Percentiles rank a stretch among this genome's conserved stretches.
Evolutionary conservation across 208 protist species (phyloP).

Genomic region (Trypanosoma rangeli): DNA sequence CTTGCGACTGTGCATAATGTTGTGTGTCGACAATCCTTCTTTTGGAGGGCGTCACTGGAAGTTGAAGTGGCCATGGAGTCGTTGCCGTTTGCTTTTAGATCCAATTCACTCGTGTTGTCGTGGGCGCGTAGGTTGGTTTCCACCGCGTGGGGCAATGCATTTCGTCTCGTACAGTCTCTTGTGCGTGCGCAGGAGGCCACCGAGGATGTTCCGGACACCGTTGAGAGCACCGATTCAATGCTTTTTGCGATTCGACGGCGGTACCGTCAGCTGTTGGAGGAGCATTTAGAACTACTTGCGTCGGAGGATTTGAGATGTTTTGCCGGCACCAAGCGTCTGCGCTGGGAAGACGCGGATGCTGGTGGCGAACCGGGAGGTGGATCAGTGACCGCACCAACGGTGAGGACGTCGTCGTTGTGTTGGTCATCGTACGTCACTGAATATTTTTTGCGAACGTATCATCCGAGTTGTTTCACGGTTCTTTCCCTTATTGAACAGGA

Average conservation of each 20-base stretch:
- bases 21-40: constrained; percentile 15
- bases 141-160: constrained; percentile 12
- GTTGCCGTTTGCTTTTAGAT: constrained; percentile 1
- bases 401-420: not conserved
- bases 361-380: constrained; percentile 1
- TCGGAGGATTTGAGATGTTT: not conserved
- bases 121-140: constrained; percentile 18
- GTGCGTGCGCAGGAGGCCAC: constrained; percentile 18
- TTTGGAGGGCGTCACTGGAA: constrained; percentile 24
- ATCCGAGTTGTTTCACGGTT: constrained; percentile 62
- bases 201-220: constrained; percentile 12
- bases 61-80: constrained; percentile 8
- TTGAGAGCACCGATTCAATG: constrained; percentile 9
- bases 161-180: constrained; percentile 24
- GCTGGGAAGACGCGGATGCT: not conserved
- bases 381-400: not conserved
- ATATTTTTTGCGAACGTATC: constrained; percentile 53
- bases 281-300: constrained; percentile 17
- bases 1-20: constrained; percentile 19
- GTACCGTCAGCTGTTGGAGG: constrained; percentile 20
- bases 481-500: constrained; percentile 54
- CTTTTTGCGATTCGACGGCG: constrained; percentile 4
- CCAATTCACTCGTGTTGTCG: not conserved
- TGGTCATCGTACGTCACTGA: constrained; percentile 19
- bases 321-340: constrained; percentile 1